Conservation (phyloP, 2,329 filamentous ascomycete species). For the Aspergillus fischeri region DNA sequence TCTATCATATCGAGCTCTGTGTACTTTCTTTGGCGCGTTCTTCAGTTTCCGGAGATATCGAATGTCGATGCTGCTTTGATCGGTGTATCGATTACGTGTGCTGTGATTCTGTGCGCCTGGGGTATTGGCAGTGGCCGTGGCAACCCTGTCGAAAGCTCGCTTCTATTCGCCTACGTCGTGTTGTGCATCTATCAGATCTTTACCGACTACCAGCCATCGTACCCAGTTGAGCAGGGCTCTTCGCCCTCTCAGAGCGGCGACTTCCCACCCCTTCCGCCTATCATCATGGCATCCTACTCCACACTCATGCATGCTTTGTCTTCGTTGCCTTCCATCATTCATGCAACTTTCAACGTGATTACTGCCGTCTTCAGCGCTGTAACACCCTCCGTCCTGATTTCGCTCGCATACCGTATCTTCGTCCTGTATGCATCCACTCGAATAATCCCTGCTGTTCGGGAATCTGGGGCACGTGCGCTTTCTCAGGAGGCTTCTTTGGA, state of each 20-base stretch:
- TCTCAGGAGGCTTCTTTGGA: slow-evolving; percentile 82
- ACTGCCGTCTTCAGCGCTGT: slow-evolving; percentile 92
- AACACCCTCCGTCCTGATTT: slow-evolving; percentile 92
- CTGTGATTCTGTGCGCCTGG: slow-evolving; percentile 87
- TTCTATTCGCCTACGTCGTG: slow-evolving; percentile 96
- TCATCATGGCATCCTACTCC: slow-evolving; percentile 97
- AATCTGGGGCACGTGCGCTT: slow-evolving; percentile 76
- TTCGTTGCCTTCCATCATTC: slow-evolving; percentile 75
- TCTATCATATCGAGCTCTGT: slow-evolving; percentile 89
- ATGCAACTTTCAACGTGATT: slow-evolving; percentile 79
- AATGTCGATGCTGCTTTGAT: slow-evolving; percentile 91
- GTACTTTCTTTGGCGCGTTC: slow-evolving; percentile 94
- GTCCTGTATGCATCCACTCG: slow-evolving; percentile 94
- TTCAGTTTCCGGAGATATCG: slow-evolving; percentile 86
- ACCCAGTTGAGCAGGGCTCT: slow-evolving; percentile 54
- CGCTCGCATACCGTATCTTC: slow-evolving; percentile 85
- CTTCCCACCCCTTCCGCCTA: slow-evolving; percentile 91
- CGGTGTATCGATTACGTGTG: slow-evolving; percentile 85
- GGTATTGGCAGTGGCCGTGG: slow-evolving; percentile 91
- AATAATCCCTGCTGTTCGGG: slow-evolving; percentile 89
- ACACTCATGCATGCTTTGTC: slow-evolving; percentile 81
- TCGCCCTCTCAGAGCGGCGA: slow-evolving; percentile 60
- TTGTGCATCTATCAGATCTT: slow-evolving; percentile 99
- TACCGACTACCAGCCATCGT: slow-evolving; percentile 88
- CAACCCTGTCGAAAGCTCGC: slow-evolving; percentile 89